phyloP scores from a whole-genome alignment of 345 rosid genomes.

The Eucalyptus fibrosa region DNA sequence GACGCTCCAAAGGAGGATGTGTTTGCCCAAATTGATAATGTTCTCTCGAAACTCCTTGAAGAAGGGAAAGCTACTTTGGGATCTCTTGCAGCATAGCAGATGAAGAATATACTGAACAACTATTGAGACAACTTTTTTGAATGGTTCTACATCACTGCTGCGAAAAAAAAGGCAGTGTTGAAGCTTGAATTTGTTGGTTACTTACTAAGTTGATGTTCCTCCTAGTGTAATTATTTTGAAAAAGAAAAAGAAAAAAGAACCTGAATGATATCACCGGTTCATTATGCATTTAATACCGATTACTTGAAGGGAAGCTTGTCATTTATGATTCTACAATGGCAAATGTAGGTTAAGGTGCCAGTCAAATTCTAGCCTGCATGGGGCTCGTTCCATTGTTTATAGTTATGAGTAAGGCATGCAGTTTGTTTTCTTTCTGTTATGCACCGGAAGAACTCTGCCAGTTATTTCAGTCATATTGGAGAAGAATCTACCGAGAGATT shows the following conservation, averaged over 20 bases:
- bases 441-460: background rate
- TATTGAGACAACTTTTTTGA: background rate
- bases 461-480: background rate
- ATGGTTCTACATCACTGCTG: background rate
- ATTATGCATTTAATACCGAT: background rate
- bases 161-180: background rate
- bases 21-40: conserved; percentile 32
- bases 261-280: background rate
- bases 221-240: background rate
- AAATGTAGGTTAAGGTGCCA: background rate
- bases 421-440: background rate
- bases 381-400: background rate
- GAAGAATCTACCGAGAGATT: background rate
- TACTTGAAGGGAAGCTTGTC: background rate
- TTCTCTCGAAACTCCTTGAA: conserved; percentile 32
- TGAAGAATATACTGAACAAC: background rate
- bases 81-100: conserved; percentile 19
- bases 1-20: conserved; percentile 43
- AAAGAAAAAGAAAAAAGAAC: background rate
- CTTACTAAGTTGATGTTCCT: background rate
- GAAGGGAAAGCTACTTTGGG: conserved; percentile 14
- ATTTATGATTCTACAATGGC: background rate
- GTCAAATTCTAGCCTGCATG: background rate
- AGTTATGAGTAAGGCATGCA: background rate
- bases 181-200: background rate